Base-by-base conservation (phyloP, 306 rosid genomes). In the Vachellia pachyceras region DNA sequence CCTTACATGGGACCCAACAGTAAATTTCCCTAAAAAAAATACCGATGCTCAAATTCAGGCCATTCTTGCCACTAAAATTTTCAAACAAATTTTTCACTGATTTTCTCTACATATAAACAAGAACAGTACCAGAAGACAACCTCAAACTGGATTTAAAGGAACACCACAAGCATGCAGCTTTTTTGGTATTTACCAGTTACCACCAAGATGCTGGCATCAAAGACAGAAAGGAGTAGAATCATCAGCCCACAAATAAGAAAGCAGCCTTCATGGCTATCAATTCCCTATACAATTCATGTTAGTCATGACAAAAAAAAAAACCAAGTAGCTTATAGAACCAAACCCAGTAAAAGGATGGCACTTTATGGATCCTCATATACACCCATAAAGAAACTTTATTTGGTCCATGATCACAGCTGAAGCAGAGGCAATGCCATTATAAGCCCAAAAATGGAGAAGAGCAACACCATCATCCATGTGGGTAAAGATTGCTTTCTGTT, bases 401-500 rank as follows among this genome's bases (percentile, higher is more conserved):
- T 49, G 20, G 52, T 68, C 77, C 75, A 41, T 36, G 45, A 63
- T 87, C 85, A 95, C 65, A 91, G 94, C 87, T 95, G 99, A 80
- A 95, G 97, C 68, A 95, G 86, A 37, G 99, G 99, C 70, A 95
- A 84, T 5, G 99, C 95, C 99, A 95, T 95, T 55, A 95, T 90
- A 63, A 95, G 82, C 60, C 99, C 98, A 52, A 93, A 93, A 79
- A 91, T 81, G 73, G 99, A 95, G 87, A 95, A 74, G 36, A 95
- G 94, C 84, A 95, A 79, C 47, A 95, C 76, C 95, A 93, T 82
- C 97, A 95, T 76, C 99, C 99, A 95, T 12, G 97, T 88, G 18
- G 97, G 99, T 79, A 93, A 85, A 35, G 92, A 76, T 66, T 87
- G 90, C 80, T 81, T 91, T 71, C 54, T 87, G 60, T 87, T 87